These are phyloP conservation scores for Coniosporium apollinis DNA, from an alignment of 495 filamentous ascomycete genomes.

Conservation along the genomic window DNA sequence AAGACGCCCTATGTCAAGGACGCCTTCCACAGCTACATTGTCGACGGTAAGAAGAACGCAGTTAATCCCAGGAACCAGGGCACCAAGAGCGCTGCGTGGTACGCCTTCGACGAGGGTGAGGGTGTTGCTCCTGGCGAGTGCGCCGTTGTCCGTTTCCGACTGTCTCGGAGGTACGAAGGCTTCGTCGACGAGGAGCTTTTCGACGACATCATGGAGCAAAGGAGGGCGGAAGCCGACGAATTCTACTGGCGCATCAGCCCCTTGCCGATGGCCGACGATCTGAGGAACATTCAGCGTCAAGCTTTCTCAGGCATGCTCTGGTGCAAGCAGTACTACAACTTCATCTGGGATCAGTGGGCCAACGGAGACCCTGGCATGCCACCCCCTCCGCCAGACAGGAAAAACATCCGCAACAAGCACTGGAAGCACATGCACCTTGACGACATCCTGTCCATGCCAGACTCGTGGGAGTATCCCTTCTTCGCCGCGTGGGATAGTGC, in stretches of 20 bases:
- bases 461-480: slow-evolving; percentile 97
- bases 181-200: slow-evolving; percentile 86
- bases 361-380: slow-evolving; percentile 61
- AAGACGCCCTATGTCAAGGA: slow-evolving; percentile 78
- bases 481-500: slow-evolving; percentile 96
- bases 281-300: slow-evolving; percentile 88
- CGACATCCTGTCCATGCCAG: slow-evolving; percentile 91
- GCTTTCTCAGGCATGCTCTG: slow-evolving; percentile 94
- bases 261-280: slow-evolving; percentile 82
- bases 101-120: slow-evolving; percentile 71
- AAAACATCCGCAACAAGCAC: slow-evolving; percentile 64
- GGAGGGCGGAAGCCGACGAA: slow-evolving; percentile 77
- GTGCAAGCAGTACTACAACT: slow-evolving; percentile 93
- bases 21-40: slow-evolving; percentile 79
- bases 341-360: slow-evolving; percentile 94
- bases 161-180: slow-evolving; percentile 51
- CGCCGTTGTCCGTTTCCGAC: slow-evolving; percentile 82
- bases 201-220: slow-evolving; percentile 77
- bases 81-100: slow-evolving; percentile 87
- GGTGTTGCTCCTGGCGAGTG: slow-evolving; percentile 82
- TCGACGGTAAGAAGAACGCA: slow-evolving; percentile 60
- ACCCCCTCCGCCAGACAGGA: slow-evolving; percentile 65
- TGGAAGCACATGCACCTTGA: slow-evolving; percentile 92
- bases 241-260: slow-evolving; percentile 91
- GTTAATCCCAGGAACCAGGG: slow-evolving; percentile 67